Evolutionary conservation across 805 yeast genomes (phyloP).

Genomic region (Candida ovalis): DNA sequence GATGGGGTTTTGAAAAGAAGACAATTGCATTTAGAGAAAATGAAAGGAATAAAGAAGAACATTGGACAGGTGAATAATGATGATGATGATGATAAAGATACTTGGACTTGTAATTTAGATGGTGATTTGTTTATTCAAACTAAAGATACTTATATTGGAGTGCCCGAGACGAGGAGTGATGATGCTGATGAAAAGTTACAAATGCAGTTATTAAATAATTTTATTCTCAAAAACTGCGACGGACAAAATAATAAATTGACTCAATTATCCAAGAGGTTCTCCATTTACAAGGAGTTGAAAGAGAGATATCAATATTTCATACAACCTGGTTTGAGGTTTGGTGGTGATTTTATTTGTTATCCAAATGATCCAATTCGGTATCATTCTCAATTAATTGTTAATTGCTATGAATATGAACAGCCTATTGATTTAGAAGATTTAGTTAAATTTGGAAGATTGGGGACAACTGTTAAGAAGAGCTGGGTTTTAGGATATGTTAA

Average conservation of each 20-base stretch:
- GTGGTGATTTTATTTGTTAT: slow-evolving; percentile 83
- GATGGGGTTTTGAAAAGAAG: not conserved
- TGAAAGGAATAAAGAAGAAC: too few relatives aligned
- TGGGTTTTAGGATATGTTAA: slow-evolving; percentile 48
- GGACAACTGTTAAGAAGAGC: slow-evolving; percentile 86
- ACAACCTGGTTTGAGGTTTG: slow-evolving; percentile 87
- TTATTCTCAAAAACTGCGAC: not conserved
- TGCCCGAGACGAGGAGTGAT: not conserved
- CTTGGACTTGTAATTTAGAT: not conserved
- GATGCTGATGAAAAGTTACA: not conserved
- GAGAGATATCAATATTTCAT: slow-evolving; percentile 39
- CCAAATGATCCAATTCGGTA: slow-evolving; percentile 93
- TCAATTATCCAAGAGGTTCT: slow-evolving; percentile 16
- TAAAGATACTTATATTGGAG: too few relatives aligned
- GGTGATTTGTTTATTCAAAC: not conserved
- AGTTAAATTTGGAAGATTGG: slow-evolving; percentile 84
- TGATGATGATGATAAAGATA: not conserved
- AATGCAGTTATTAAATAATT: not conserved
- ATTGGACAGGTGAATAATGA: too few relatives aligned
- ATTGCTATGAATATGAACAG: slow-evolving; percentile 38
- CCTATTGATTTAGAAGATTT: slow-evolving; percentile 55
- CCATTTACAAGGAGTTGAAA: slow-evolving; percentile 19
- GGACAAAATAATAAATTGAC: not conserved
- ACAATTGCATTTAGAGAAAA: too few relatives aligned
- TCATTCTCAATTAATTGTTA: slow-evolving; percentile 81